Evolutionary conservation across 495 filamentous ascomycete genomes (phyloP).

Genomic region (Emericellopsis terricola): DNA sequence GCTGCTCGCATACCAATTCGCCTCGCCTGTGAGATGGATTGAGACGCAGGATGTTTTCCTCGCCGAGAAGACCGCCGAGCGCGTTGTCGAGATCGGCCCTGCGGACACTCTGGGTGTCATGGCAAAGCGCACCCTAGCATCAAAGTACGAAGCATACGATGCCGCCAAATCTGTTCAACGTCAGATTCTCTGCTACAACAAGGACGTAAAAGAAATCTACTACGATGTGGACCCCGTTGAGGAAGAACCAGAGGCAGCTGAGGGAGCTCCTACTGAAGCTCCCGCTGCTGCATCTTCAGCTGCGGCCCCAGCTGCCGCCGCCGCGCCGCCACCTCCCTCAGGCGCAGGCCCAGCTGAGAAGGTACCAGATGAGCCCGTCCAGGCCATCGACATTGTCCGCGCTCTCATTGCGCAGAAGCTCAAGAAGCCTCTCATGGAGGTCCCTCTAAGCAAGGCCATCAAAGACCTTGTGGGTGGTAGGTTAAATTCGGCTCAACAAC

Average conservation of each 20-base stretch:
- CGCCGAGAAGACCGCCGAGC: slow-evolving; percentile 83
- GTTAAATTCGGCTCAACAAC: slow-evolving; percentile 21
- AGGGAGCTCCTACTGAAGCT: slow-evolving; percentile 14
- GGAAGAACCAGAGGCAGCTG: slow-evolving; percentile 55
- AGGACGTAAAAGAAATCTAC: slow-evolving; percentile 98
- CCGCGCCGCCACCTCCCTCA: slow-evolving; percentile 40
- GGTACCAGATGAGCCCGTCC: slow-evolving; percentile 71
- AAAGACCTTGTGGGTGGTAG: slow-evolving; percentile 96
- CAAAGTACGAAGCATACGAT: slow-evolving; percentile 98
- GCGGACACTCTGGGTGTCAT: slow-evolving; percentile 97
- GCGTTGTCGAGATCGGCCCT: slow-evolving; percentile 93
- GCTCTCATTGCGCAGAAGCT: slow-evolving; percentile 94
- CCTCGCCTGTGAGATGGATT: slow-evolving; percentile 96
- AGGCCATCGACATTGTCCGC: slow-evolving; percentile 76
- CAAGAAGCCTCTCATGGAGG: slow-evolving; percentile 79
- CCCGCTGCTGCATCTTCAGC: slow-evolving; percentile 32
- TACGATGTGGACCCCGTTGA: slow-evolving; percentile 94
- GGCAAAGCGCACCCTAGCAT: slow-evolving; percentile 87
- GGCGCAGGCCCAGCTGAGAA: slow-evolving; percentile 77
- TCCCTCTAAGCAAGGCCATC: slow-evolving; percentile 91
- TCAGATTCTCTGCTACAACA: slow-evolving; percentile 98
- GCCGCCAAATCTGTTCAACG: slow-evolving; percentile 87
- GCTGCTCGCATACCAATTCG: slow-evolving; percentile 97
- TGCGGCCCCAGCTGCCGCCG: slow-evolving; percentile 30
- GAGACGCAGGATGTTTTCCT: slow-evolving; percentile 99